Evolutionary conservation across 2,329 filamentous ascomycete species (phyloP), one percentile per base, ranked within the genome.

Genomic region (Aureobasidium sp.): DNA sequence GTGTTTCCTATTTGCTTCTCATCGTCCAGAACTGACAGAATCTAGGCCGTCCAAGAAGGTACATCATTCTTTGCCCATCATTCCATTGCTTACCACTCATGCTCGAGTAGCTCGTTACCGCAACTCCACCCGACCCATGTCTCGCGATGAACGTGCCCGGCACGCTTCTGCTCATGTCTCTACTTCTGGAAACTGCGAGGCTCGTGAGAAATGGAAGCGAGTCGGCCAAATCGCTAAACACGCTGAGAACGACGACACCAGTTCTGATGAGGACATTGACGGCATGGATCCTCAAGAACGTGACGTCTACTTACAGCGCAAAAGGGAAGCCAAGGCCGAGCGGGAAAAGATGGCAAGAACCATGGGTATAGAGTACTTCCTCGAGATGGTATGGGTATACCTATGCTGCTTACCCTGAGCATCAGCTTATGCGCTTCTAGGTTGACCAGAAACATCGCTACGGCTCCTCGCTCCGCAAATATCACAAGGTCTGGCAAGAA

Each of bases 321-420:
- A 78, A 61, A 71, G 78, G 9, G 77, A 84, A 67, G 76, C 81
- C 62, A 84, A 83, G 70, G 76, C 76, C 0, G 79, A 83, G 67
- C 80, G 86, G 39, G 84, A 85, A 64, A 83, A 85, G 67, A 84
- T 83, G 5, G 86, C 90, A 1, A 89, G 87, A 72, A 87, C 85
- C 72, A 93, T 96, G 89, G 90, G 90, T 20, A 73, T 95, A 39
- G 87, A 90, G 70, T 96, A 96, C 71, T 96, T 94, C 66, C 78
- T 86, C 1, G 85, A 96, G 69, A 92, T 96, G 88, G 87, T 93
- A 37, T 5, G 56, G 20, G 20, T 20, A 20, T 46, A 10, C 15
- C 10, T 8, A n/a, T 27, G 43, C 43, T 39, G 1, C 34, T 29
- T 27, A 15, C 17, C 2, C 9, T 17, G 39, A 15, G 47, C 36